phyloP scores from a whole-genome alignment of 345 rosid genomes.

The Citrus sinensis region DNA sequence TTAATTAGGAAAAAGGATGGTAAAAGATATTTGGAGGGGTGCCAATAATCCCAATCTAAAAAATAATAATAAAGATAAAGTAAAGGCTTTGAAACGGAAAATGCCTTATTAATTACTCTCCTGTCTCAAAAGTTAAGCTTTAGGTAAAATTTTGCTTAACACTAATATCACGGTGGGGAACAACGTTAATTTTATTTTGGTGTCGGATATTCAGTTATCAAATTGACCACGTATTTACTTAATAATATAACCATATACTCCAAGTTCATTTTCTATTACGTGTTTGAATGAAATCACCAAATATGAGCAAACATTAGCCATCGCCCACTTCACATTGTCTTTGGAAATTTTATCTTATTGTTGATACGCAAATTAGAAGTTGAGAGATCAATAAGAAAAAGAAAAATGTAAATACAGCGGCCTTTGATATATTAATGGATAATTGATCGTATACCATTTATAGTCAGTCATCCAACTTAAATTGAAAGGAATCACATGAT shows the following conservation, averaged over 20 bases:
- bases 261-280: not conserved
- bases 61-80: too few relatives aligned
- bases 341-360: not conserved
- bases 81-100: not conserved
- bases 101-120: not conserved
- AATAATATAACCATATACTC: not conserved
- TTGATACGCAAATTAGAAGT: not conserved
- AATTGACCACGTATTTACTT: not conserved
- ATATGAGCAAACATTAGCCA: not conserved
- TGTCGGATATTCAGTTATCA: too few relatives aligned
- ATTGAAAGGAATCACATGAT: not conserved
- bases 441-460: not conserved
- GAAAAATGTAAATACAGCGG: too few relatives aligned
- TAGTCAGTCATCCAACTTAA: not conserved
- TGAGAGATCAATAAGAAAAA: not conserved
- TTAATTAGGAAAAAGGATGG: too few relatives aligned
- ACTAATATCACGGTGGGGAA: not conserved
- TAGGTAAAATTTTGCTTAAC: not conserved
- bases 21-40: too few relatives aligned
- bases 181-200: not conserved
- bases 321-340: not conserved
- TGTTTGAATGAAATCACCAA: not conserved
- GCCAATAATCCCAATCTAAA: too few relatives aligned
- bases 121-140: not conserved
- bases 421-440: not conserved